Evolutionary conservation across 768 basidiomycete genomes (phyloP).

Genomic region (Suillus ampliporus): DNA sequence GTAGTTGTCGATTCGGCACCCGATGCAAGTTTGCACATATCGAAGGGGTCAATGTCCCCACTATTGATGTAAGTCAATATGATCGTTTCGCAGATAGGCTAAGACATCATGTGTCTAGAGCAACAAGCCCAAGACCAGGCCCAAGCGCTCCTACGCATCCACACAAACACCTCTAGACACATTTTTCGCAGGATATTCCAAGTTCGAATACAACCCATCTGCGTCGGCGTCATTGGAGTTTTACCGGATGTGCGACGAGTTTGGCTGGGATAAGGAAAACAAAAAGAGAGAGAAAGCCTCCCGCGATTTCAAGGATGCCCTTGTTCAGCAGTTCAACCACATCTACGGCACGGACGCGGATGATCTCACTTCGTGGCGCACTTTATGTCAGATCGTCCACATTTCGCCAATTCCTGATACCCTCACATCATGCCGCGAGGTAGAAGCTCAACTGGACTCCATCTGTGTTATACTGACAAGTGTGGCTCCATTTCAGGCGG

Average conservation of each 20-base stretch:
- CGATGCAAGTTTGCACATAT: conserved; percentile 1
- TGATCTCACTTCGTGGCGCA: too few species aligned
- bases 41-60: background rate
- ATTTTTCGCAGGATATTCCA: conserved; percentile 28
- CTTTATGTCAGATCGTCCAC: too few species aligned
- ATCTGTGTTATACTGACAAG: background rate
- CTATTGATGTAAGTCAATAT: background rate
- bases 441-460: conserved; percentile 5
- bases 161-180: conserved; percentile 22
- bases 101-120: background rate
- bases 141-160: background rate
- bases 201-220: conserved; percentile 21
- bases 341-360: conserved; percentile 22
- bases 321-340: conserved; percentile 31
- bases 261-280: conserved; percentile 10
- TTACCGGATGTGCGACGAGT: conserved; percentile 12
- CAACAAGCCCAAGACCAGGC: background rate
- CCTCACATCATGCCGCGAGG: conserved; percentile 23
- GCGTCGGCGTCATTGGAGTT: conserved; percentile 29
- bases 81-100: background rate
- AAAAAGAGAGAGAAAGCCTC: background rate
- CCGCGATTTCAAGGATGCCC: conserved; percentile 22
- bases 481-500: conserved; percentile 13
- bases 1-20: background rate
- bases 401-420: conserved; percentile 22